Evolutionary conservation across 768 basidiomycete genomes (phyloP).

Genomic region (Clitopilus hobsonii): DNA sequence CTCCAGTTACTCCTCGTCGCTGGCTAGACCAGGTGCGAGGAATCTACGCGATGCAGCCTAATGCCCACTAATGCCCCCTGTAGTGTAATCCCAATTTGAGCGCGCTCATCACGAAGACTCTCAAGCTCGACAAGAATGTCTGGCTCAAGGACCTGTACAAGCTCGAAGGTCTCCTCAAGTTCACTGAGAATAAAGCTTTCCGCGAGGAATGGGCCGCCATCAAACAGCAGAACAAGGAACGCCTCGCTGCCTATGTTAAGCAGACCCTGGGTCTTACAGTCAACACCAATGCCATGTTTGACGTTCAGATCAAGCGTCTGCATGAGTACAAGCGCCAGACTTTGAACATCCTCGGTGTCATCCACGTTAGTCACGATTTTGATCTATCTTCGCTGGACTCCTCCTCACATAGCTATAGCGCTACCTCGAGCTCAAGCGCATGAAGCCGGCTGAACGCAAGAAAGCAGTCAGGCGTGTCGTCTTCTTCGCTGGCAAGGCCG

Average conservation of each 20-base stretch:
- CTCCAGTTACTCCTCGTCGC: conserved; percentile 80
- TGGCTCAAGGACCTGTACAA: conserved; percentile 86
- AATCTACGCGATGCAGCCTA: neutral
- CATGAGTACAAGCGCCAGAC: conserved; percentile 97
- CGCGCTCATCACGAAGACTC: conserved; percentile 76
- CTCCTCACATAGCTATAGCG: conserved; percentile 38
- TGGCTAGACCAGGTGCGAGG: conserved; percentile 81
- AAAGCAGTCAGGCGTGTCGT: conserved; percentile 82
- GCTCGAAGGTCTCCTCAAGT: conserved; percentile 72
- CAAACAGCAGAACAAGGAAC: conserved; percentile 89
- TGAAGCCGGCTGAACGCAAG: conserved; percentile 75
- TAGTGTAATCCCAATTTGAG: conserved; percentile 90
- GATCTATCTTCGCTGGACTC: neutral
- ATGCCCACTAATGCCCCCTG: neutral
- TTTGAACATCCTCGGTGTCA: conserved; percentile 87
- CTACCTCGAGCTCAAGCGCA: conserved; percentile 75
- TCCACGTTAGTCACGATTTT: conserved; percentile 53
- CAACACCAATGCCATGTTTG: conserved; percentile 78
- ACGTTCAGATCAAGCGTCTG: conserved; percentile 91
- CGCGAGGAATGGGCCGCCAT: conserved; percentile 76
- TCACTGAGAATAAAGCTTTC: conserved; percentile 71
- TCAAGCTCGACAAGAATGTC: conserved; percentile 64
- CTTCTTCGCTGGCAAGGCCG: conserved; percentile 98
- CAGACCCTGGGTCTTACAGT: conserved; percentile 64
- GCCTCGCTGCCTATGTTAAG: conserved; percentile 75